Evolutionary conservation across 2,329 filamentous ascomycete genomes (phyloP).

Genomic region (Ceratocystis diversiconidia): DNA sequence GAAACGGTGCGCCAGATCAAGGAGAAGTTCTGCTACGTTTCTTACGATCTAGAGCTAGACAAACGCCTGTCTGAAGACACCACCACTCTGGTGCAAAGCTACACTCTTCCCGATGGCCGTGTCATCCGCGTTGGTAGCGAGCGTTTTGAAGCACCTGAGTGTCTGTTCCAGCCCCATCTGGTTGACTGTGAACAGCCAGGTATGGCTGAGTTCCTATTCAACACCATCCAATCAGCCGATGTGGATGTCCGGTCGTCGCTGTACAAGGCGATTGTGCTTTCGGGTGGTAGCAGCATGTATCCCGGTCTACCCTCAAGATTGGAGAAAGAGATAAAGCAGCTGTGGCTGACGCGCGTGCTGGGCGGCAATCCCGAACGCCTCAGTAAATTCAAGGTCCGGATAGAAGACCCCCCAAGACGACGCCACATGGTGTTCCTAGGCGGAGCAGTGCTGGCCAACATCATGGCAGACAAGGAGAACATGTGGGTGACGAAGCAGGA

Average conservation of each 20-base stretch:
- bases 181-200: constrained; percentile 96
- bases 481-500: constrained; percentile 99
- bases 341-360: constrained; percentile 89
- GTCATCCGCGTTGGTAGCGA: constrained; percentile 94
- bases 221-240: constrained; percentile 92
- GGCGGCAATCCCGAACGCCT: constrained; percentile 83
- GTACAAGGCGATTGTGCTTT: constrained; percentile 95
- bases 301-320: constrained; percentile 83
- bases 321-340: constrained; percentile 97
- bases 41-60: constrained; percentile 92
- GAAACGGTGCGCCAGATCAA: constrained; percentile 99
- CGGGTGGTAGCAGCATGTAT: constrained; percentile 97
- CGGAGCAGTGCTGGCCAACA: constrained; percentile 89
- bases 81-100: constrained; percentile 91
- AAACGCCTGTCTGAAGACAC: constrained; percentile 94
- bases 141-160: constrained; percentile 94
- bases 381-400: constrained; percentile 98
- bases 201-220: constrained; percentile 94
- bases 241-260: constrained; percentile 87
- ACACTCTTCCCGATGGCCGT: constrained; percentile 89
- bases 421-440: constrained; percentile 99
- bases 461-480: constrained; percentile 96
- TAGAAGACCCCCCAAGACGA: constrained; percentile 90
- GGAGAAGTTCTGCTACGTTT: constrained; percentile 99
- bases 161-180: constrained; percentile 93